phyloP scores from a whole-genome alignment of 208 protist species.

The Crithidia expoeki region DNA sequence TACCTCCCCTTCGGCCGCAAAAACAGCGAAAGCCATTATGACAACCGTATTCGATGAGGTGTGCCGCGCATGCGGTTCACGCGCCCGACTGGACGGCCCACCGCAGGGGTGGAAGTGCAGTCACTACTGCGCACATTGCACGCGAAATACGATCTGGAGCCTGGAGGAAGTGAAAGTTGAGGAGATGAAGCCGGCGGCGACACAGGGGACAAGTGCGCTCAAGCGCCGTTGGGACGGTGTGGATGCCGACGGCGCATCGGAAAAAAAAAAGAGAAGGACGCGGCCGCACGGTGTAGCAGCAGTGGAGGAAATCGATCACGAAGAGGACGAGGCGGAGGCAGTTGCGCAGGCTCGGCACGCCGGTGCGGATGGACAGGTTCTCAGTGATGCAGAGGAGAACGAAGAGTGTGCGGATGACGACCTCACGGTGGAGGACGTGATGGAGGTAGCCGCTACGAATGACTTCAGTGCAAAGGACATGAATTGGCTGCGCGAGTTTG shows the following conservation, averaged over 20 bases:
- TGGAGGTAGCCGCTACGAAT: slow-evolving; percentile 81
- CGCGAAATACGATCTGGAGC: slow-evolving; percentile 73
- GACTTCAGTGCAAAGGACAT: slow-evolving; percentile 72
- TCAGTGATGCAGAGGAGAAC: too few species aligned
- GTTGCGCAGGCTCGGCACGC: neutral
- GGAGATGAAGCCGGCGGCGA: neutral
- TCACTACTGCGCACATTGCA: slow-evolving; percentile 68
- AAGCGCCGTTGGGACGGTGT: slow-evolving; percentile 18
- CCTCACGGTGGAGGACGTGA: slow-evolving; percentile 71
- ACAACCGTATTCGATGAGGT: slow-evolving; percentile 51
- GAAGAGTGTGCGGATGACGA: too few species aligned
- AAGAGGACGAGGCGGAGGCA: slow-evolving; percentile 5
- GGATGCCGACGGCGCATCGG: neutral
- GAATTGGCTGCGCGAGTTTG: slow-evolving; percentile 77
- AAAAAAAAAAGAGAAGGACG: neutral
- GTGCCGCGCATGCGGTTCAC: slow-evolving; percentile 65
- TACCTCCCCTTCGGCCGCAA: neutral
- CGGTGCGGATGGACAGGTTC: too few species aligned
- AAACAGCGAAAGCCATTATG: neutral
- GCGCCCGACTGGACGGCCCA: slow-evolving; percentile 45
- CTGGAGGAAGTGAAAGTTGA: slow-evolving; percentile 45
- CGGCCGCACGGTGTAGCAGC: neutral
- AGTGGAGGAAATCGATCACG: slow-evolving; percentile 36
- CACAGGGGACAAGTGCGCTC: slow-evolving; percentile 1
- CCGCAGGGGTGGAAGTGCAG: slow-evolving; percentile 73